Conservation (phyloP, 306 rosid species). For the Arachis stenosperma region DNA sequence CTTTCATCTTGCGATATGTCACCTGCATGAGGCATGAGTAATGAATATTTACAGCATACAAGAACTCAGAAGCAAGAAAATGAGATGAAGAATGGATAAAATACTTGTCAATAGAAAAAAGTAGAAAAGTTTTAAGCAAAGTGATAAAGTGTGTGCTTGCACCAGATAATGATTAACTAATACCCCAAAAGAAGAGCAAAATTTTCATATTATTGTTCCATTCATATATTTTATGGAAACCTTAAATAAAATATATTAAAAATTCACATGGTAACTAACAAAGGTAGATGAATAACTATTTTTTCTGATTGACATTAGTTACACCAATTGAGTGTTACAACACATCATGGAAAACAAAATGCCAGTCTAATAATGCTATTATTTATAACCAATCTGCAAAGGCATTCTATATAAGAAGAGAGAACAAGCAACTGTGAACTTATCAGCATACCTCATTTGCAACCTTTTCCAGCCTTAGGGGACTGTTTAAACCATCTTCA, state of each 20-base stretch:
- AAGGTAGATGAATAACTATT: neutral
- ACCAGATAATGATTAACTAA: slow-evolving; percentile 24
- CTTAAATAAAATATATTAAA: slow-evolving; percentile 18
- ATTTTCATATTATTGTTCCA: slow-evolving; percentile 20
- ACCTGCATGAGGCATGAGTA: slow-evolving; percentile 58
- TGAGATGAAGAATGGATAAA: neutral
- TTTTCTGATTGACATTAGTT: neutral
- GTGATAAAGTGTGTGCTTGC: neutral
- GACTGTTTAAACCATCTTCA: slow-evolving; percentile 90
- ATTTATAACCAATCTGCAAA: slow-evolving; percentile 21
- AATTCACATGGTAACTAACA: slow-evolving; percentile 9
- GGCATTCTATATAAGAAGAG: neutral
- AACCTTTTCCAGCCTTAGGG: slow-evolving; percentile 86
- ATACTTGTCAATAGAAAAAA: too few species aligned
- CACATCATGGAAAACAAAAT: slow-evolving; percentile 7
- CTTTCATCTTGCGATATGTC: slow-evolving; percentile 95
- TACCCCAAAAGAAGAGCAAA: slow-evolving; percentile 10
- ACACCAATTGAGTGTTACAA: neutral
- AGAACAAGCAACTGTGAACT: slow-evolving; percentile 7
- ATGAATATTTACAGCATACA: slow-evolving; percentile 35
- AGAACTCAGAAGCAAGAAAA: slow-evolving; percentile 31
- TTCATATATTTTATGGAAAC: slow-evolving; percentile 33
- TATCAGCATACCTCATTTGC: slow-evolving; percentile 79
- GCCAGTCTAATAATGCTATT: slow-evolving; percentile 10
- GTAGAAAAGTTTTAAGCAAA: slow-evolving; percentile 9